phyloP scores from a whole-genome alignment of 1,139 yeast species.

The Pichia terricola region DNA sequence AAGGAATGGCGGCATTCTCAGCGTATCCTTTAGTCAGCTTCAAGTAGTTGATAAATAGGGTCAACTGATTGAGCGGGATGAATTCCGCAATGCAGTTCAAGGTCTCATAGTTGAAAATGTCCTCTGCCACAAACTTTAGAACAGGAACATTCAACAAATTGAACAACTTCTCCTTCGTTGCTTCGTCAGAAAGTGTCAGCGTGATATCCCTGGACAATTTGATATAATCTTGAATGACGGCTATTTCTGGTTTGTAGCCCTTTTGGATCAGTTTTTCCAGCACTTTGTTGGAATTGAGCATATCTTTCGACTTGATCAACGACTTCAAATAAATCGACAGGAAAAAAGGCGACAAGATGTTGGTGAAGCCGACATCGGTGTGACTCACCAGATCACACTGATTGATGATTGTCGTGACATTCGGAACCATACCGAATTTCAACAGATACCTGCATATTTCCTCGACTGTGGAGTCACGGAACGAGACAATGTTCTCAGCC shows the following conservation, averaged over 20 bases:
- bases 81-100: slow-evolving; percentile 11
- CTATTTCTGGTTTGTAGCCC: slow-evolving; percentile 10
- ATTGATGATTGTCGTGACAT: slow-evolving; percentile 4
- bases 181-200: not conserved
- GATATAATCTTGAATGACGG: slow-evolving; percentile 12
- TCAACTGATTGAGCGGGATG: slow-evolving; percentile 12
- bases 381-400: slow-evolving; percentile 4
- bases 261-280: slow-evolving; percentile 8
- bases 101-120: slow-evolving; percentile 6
- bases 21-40: slow-evolving; percentile 7
- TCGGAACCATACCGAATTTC: not conserved
- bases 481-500: slow-evolving; percentile 7
- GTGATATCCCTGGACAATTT: slow-evolving; percentile 1
- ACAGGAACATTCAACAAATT: slow-evolving; percentile 11
- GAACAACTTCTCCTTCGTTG: slow-evolving; percentile 16
- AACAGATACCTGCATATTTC: not conserved
- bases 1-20: slow-evolving; percentile 3
- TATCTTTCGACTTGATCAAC: slow-evolving; percentile 11
- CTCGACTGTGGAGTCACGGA: slow-evolving; percentile 10
- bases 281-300: slow-evolving; percentile 13
- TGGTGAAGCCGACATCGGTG: slow-evolving; percentile 1
- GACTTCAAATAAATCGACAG: slow-evolving; percentile 8
- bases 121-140: not conserved
- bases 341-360: slow-evolving; percentile 5
- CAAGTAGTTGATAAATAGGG: slow-evolving; percentile 17